Evolutionary conservation across 2,329 filamentous ascomycete species (phyloP), one percentile per base, ranked within the genome.

Genomic region (Neocucurbitaria cava): DNA sequence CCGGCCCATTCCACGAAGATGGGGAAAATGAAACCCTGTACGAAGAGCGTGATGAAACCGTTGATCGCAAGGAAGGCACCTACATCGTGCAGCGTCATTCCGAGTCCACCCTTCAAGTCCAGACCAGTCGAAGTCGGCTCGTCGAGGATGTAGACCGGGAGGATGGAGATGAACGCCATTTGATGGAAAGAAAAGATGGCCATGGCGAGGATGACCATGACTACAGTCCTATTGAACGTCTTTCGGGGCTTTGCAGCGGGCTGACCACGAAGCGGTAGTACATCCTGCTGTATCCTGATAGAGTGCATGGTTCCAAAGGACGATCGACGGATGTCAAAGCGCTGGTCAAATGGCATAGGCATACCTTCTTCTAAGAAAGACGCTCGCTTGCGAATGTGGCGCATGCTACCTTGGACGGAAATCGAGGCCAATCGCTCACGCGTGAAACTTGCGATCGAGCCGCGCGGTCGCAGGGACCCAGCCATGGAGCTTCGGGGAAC

Each of bases 111-210:
- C 0, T 81, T 66, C 35, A 82, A 68, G 26, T 78, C 76, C 15
- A 78, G 65, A 7, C 66, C 66, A 23, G 44, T 65, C 26, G 51
- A 39, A 2, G 36, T 23, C 20, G 84, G 83, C 21, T 86, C 80
- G 64, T 96, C 92, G 71, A 96, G 91, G 49, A 96, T 86, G 78
- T 96, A 97, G 56, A 97, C 96, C 9, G 93, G 93, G 46, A 96
- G 82, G 0, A 96, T 84, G 69, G 96, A 91, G 70, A 96, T 92
- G 76, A 91, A 97, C 0, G 90, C 92, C 92, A 97, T 97, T 51
- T 74, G 72, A 36, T 97, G 93, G 75, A 96, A 96, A 9, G 91
- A 93, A 77, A 96, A 96, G 61, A 97, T 89, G 44, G 89, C 90
- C 55, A 97, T 80, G 2, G 92, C 88, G n/a, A 92, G 69, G 42